Base-by-base conservation (phyloP, 2,329 filamentous ascomycete species). In the Beauveria varroae region DNA sequence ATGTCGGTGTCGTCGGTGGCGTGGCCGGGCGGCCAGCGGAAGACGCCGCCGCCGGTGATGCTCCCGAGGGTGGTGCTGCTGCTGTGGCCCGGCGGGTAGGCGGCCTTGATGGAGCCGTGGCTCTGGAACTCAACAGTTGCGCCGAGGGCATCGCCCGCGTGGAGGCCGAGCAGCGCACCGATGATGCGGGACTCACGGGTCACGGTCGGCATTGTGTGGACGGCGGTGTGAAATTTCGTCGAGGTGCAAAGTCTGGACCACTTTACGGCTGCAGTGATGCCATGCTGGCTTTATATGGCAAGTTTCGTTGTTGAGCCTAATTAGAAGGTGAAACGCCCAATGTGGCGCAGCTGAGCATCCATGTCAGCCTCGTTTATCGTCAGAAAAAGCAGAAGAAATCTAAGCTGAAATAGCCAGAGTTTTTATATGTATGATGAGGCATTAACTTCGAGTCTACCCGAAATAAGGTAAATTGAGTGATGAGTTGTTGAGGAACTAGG, bases 1-100 rank as follows among this genome's bases (percentile, higher is more conserved):
- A 80, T 69, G 64, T 80, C 78, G 1, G 78, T 80, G 65, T 80
- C 78, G 65, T 80, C 78, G 28, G 78, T 80, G 18, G 78, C 78
- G 62, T 76, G 72, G 8, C 79, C 78, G 0, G 73, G 63, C 0
- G 72, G 61, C 78, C 78, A 80, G 22, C 49, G 12, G 61, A 80
- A 79, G 2, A 66, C 62, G 0, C 79, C 79, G 53, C 79, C 78
- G 54, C 78, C 78, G 20, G 77, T 65, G 40, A 81, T 79, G 10
- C 74, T 70, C 46, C 73, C 73, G 16, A 57, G 46, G 44, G 16
- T n/a, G 3, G 77, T 64, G 18, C 74, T 75, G 1, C 65, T 53
- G n/a, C 14, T 14, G 22, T 14, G 10, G 22, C 20, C 22, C 20
- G 14, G 52, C 37, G 78, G 78, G 61, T 76, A 70, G 1, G 60